These are phyloP conservation scores for Sporothrix luriei DNA, from an alignment of 2,329 filamentous ascomycete genomes.

Conservation along the genomic window DNA sequence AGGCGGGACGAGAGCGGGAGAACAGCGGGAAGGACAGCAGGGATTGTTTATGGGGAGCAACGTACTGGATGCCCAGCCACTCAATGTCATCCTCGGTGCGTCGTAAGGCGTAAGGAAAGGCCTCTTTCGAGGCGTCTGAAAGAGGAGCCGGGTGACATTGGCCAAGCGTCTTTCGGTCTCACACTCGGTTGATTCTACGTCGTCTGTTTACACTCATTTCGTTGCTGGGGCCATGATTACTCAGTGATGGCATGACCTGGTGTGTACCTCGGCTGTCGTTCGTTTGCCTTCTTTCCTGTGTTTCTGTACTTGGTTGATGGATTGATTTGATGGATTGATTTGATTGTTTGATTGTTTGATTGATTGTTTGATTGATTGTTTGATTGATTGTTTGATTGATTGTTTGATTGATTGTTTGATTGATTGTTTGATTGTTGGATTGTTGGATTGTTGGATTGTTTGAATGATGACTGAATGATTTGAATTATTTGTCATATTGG, in stretches of 20 bases:
- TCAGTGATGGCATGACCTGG: constrained; percentile 17
- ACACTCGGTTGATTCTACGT: background rate
- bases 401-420: background rate
- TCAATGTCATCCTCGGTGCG: too few relatives aligned
- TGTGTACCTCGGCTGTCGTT: constrained; percentile 5
- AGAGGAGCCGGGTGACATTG: constrained; percentile 7
- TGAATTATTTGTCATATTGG: too few relatives aligned
- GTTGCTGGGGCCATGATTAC: constrained; percentile 17
- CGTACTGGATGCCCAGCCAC: too few relatives aligned
- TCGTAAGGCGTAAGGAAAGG: background rate
- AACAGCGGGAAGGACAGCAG: constrained; percentile 21
- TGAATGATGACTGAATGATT: too few relatives aligned
- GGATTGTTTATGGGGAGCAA: constrained; percentile 9
- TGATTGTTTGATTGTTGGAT: background rate
- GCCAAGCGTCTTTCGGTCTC: background rate
- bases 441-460: background rate
- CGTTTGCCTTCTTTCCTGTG: background rate
- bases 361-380: too few relatives aligned
- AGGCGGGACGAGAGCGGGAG: too few relatives aligned
- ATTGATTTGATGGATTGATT: background rate
- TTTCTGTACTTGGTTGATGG: background rate
- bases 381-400: background rate
- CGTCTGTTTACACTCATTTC: background rate
- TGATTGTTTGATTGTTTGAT: background rate
- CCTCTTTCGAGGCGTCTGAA: background rate